A percentile compares a stretch with the other conserved stretches of the same genome.
These are phyloP conservation scores for Myxozyma monticola DNA, from an alignment of 805 yeast species.

Conservation along the genomic window DNA sequence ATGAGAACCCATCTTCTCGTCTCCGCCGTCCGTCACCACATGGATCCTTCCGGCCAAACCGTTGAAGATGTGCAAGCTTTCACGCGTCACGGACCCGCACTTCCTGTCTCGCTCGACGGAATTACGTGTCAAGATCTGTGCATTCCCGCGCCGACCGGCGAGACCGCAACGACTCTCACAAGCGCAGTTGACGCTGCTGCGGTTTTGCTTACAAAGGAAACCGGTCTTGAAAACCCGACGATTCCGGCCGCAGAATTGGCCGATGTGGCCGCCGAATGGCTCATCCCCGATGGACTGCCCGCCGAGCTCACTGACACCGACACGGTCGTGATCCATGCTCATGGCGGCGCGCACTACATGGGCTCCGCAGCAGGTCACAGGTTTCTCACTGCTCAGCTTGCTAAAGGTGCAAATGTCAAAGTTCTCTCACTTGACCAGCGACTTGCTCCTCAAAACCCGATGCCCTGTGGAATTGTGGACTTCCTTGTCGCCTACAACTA, in stretches of 20 bases:
- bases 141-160: constrained; percentile 13
- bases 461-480: constrained; percentile 25
- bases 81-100: neutral
- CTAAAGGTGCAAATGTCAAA: constrained; percentile 9
- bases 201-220: constrained; percentile 14
- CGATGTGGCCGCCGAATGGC: constrained; percentile 24
- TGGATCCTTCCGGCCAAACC: constrained; percentile 7
- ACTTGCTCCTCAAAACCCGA: constrained; percentile 26
- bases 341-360: constrained; percentile 31
- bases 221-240: constrained; percentile 13
- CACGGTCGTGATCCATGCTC: constrained; percentile 26
- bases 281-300: constrained; percentile 4
- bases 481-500: constrained; percentile 14
- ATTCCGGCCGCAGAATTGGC: constrained; percentile 18
- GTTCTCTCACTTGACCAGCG: constrained; percentile 26
- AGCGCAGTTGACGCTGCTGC: constrained; percentile 9
- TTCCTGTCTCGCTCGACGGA: constrained; percentile 6
- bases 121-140: constrained; percentile 4
- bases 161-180: constrained; percentile 5
- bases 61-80: constrained; percentile 20
- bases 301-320: constrained; percentile 1
- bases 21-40: constrained; percentile 16
- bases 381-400: constrained; percentile 16
- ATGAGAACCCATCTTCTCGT: constrained; percentile 20
- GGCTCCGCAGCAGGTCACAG: constrained; percentile 26